Evolutionary conservation across 1,284 basidiomycete genomes (phyloP).

Genomic region (Microbotryum lychnidis-dioicae): DNA sequence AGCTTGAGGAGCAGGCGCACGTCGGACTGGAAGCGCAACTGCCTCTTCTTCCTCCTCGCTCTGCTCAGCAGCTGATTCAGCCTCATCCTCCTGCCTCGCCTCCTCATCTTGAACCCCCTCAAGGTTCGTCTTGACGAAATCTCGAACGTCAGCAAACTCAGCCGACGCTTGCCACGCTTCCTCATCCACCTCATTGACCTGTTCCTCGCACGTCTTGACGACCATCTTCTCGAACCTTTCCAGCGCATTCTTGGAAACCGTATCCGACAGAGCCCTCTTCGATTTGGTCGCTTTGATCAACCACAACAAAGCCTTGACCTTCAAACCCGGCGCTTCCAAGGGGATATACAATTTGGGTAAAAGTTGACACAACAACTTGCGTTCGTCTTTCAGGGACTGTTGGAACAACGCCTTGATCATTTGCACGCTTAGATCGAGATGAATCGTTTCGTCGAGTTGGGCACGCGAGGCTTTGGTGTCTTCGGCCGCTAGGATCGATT

Average conservation of each 20-base stretch:
- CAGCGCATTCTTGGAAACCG: constrained; percentile 62
- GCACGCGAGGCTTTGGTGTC: not conserved
- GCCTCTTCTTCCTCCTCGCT: not conserved
- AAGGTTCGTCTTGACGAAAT: constrained; percentile 3
- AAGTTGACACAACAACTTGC: constrained; percentile 71
- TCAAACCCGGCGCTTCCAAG: constrained; percentile 51
- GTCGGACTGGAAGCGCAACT: not conserved
- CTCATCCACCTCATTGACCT: constrained; percentile 13
- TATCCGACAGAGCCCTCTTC: constrained; percentile 66
- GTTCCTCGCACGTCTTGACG: constrained; percentile 16
- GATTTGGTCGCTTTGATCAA: constrained; percentile 39
- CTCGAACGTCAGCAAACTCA: constrained; percentile 3
- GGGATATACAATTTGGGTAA: constrained; percentile 70
- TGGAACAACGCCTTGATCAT: constrained; percentile 54
- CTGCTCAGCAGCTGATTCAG: not conserved
- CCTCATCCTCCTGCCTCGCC: not conserved
- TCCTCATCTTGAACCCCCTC: constrained; percentile 1
- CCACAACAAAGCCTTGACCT: constrained; percentile 23
- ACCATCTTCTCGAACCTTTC: constrained; percentile 21
- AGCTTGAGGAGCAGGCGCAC: not conserved
- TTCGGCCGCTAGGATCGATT: constrained; percentile 36
- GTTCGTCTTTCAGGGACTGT: constrained; percentile 58
- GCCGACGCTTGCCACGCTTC: constrained; percentile 14
- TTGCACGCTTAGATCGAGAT: constrained; percentile 69
- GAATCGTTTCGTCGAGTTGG: constrained; percentile 47